phyloP scores from a whole-genome alignment of 805 yeast genomes.

The Myxozyma melibiosi region DNA sequence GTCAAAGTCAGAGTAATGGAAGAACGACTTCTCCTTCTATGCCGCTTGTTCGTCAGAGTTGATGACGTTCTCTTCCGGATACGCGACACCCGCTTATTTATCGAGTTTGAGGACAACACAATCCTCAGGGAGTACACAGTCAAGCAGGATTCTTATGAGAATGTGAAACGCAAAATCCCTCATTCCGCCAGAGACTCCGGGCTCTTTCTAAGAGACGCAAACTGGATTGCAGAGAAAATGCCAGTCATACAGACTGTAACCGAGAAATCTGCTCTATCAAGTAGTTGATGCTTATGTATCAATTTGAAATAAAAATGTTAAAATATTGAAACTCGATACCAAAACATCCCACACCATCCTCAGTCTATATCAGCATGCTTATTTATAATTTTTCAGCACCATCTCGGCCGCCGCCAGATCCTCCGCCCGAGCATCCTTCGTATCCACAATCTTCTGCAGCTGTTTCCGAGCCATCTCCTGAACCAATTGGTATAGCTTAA shows the following conservation, averaged over 20 bases:
- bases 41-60: slow-evolving; percentile 80
- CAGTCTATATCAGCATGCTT: not conserved
- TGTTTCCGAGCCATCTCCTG: slow-evolving; percentile 44
- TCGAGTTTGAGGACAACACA: slow-evolving; percentile 67
- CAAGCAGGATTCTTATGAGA: slow-evolving; percentile 60
- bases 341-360: too few relatives aligned
- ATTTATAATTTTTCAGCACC: slow-evolving; percentile 33
- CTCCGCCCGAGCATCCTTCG: slow-evolving; percentile 39
- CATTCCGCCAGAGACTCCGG: slow-evolving; percentile 66
- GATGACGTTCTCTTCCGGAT: slow-evolving; percentile 86
- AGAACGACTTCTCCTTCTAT: slow-evolving; percentile 68
- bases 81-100: slow-evolving; percentile 79
- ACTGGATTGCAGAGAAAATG: slow-evolving; percentile 75
- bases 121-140: slow-evolving; percentile 78
- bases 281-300: not conserved
- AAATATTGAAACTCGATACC: too few relatives aligned
- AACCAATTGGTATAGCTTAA: slow-evolving; percentile 41
- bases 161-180: slow-evolving; percentile 48
- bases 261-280: slow-evolving; percentile 37
- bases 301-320: not conserved
- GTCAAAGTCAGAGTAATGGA: slow-evolving; percentile 90
- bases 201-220: slow-evolving; percentile 71
- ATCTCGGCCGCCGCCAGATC: slow-evolving; percentile 48
- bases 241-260: slow-evolving; percentile 49
- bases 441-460: slow-evolving; percentile 44